Evolutionary conservation across 2,329 filamentous ascomycete species (phyloP).

Genomic region (Epichloe scottii): DNA sequence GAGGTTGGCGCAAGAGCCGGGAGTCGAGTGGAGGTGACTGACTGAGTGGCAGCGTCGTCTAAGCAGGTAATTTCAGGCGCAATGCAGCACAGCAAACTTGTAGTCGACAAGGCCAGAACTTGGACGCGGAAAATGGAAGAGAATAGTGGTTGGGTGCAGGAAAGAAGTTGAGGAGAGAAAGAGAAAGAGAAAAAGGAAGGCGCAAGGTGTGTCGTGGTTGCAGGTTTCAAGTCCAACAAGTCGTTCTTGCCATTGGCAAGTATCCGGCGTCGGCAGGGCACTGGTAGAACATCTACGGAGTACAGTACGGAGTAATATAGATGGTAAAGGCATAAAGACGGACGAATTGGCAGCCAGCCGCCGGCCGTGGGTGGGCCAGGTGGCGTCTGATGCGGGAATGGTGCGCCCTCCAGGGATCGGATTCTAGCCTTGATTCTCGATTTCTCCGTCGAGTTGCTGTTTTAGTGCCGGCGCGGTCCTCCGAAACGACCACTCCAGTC

Average conservation of each 20-base stretch:
- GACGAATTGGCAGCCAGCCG: neutral
- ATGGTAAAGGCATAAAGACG: no score
- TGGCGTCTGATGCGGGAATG: no score
- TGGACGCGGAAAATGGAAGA: no score
- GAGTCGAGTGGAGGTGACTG: neutral
- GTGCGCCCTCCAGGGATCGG: neutral
- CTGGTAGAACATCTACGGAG: no score
- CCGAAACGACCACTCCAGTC: no score
- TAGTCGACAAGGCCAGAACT: no score
- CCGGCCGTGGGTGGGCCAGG: neutral
- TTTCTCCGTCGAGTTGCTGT: constrained; percentile 2
- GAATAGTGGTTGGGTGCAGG: neutral
- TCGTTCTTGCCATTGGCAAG: neutral
- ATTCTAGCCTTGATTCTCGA: neutral
- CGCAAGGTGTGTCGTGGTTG: neutral
- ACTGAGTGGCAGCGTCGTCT: neutral
- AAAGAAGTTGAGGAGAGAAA: neutral
- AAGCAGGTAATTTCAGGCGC: no score
- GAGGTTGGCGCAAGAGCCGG: neutral
- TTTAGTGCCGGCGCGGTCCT: constrained; percentile 1
- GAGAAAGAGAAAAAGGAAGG: neutral
- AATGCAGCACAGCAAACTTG: no score
- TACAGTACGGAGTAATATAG: no score
- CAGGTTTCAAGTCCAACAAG: neutral
- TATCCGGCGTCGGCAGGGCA: no score